Evolutionary conservation across 495 filamentous ascomycete genomes (phyloP).

Genomic region (Penicillium lagena): DNA sequence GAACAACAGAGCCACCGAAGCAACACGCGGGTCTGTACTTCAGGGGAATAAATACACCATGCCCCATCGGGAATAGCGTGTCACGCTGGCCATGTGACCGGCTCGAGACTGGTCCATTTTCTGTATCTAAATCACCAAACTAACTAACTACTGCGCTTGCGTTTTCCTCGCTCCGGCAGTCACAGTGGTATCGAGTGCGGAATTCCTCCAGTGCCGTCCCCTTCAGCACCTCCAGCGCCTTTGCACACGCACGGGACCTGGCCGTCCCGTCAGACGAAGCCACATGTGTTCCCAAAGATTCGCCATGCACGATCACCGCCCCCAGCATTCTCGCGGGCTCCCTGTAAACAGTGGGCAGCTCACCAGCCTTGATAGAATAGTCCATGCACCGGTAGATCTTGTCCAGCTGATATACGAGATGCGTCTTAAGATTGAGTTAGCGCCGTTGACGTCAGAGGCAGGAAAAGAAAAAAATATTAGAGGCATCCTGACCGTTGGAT

Average conservation of each 20-base stretch:
- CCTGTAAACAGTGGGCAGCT: slow-evolving; percentile 38
- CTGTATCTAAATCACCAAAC: too few species aligned
- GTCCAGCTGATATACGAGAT: slow-evolving; percentile 44
- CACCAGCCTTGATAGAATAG: slow-evolving; percentile 47
- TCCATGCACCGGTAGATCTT: slow-evolving; percentile 47
- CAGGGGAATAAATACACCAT: slow-evolving; percentile 20
- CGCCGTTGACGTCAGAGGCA: slow-evolving; percentile 22
- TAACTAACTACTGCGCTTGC: not conserved
- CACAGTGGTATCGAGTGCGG: slow-evolving; percentile 51
- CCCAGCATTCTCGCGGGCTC: slow-evolving; percentile 52
- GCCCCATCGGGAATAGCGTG: slow-evolving; percentile 16
- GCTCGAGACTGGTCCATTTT: slow-evolving; percentile 5
- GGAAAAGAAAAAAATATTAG: slow-evolving; percentile 13
- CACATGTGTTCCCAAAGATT: slow-evolving; percentile 54
- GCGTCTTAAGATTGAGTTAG: slow-evolving; percentile 34
- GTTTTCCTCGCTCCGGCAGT: slow-evolving; percentile 37
- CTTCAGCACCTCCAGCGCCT: slow-evolving; percentile 53
- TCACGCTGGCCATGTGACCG: slow-evolving; percentile 18
- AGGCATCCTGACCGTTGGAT: slow-evolving; percentile 55
- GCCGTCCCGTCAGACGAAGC: slow-evolving; percentile 62
- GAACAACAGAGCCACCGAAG: slow-evolving; percentile 9
- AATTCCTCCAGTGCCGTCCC: slow-evolving; percentile 55
- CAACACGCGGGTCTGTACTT: slow-evolving; percentile 12
- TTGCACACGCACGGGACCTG: slow-evolving; percentile 65
- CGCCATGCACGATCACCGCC: slow-evolving; percentile 70